Evolutionary conservation across 2,329 filamentous ascomycete genomes (phyloP).

Genomic region (Penicillium sp.): DNA sequence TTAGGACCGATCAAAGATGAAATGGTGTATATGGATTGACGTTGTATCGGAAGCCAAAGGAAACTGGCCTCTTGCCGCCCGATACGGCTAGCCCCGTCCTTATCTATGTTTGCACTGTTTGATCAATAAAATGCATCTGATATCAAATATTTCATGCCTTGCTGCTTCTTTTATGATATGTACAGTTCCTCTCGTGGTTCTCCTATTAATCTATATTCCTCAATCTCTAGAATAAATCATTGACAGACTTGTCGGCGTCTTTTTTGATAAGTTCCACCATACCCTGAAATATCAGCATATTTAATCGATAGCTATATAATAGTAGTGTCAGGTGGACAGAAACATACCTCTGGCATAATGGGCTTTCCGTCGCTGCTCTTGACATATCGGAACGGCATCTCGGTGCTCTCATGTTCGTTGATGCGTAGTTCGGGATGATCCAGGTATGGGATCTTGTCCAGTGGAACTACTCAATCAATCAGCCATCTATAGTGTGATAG

Average conservation of each 20-base stretch:
- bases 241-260: conserved; percentile 87
- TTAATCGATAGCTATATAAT: no score
- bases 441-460: conserved; percentile 75
- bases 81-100: no score
- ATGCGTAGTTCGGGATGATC: conserved; percentile 88
- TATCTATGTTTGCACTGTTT: no score
- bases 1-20: no score
- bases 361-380: conserved; percentile 68
- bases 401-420: conserved; percentile 85
- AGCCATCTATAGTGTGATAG: not conserved
- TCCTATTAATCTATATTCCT: not conserved
- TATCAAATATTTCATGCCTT: no score
- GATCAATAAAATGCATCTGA: no score
- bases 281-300: conserved; percentile 54
- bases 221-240: conserved; percentile 66
- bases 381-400: conserved; percentile 98
- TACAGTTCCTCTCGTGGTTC: not conserved
- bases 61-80: no score
- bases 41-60: no score
- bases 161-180: no score
- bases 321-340: no score
- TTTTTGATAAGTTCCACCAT: conserved; percentile 93
- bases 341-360: conserved; percentile 81
- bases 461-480: conserved; percentile 53
- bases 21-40: no score